phyloP scores from a whole-genome alignment of 257 asterid species.

The Solanum ossicruentum region DNA sequence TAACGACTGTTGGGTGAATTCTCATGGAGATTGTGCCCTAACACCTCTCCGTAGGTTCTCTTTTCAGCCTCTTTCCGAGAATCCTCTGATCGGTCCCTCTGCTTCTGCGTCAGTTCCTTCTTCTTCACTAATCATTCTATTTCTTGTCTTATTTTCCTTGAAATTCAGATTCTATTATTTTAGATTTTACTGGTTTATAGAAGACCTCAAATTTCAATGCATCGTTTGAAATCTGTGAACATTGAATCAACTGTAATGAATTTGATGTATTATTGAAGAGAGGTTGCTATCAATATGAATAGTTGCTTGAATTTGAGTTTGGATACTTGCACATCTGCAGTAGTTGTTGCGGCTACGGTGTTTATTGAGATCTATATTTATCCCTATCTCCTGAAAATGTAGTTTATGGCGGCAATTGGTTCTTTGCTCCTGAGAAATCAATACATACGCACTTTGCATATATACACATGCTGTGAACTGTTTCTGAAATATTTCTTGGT shows the following conservation, averaged over 20 bases:
- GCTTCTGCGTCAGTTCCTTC: conserved; percentile 58
- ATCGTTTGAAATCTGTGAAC: neutral
- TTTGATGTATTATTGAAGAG: neutral
- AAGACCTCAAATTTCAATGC: neutral
- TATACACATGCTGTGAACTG: neutral
- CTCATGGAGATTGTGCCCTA: conserved; percentile 50
- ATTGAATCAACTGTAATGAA: neutral
- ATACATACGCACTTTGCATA: neutral
- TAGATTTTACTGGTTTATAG: too few species aligned
- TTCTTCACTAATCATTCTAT: neutral
- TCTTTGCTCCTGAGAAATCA: neutral
- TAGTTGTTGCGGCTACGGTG: neutral
- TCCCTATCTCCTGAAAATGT: neutral
- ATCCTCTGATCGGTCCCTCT: conserved; percentile 88
- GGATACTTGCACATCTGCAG: neutral
- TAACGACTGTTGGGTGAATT: conserved; percentile 64
- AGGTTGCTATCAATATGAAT: neutral
- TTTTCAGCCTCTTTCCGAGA: conserved; percentile 73
- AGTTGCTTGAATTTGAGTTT: neutral
- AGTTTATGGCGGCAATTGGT: neutral
- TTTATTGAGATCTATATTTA: neutral
- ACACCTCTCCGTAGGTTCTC: conserved; percentile 57
- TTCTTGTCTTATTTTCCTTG: neutral
- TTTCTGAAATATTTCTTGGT: neutral
- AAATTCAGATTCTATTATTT: neutral